A percentile compares a stretch with the other conserved stretches of the same genome.
Conservation (phyloP, 306 rosid genomes). For the Rosa multiflora region DNA sequence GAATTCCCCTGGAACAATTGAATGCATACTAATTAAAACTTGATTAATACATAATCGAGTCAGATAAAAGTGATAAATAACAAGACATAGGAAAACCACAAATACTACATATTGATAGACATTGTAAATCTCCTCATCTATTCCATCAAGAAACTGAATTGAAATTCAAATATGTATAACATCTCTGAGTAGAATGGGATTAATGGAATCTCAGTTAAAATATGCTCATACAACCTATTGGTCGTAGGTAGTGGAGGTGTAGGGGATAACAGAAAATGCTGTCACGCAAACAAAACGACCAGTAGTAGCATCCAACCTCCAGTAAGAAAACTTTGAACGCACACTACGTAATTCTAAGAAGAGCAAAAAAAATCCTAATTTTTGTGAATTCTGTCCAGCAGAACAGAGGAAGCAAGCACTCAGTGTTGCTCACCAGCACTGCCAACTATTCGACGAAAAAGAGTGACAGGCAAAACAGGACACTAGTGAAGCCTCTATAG, state of each 20-base stretch:
- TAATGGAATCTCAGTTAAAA: background rate
- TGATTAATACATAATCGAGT: background rate
- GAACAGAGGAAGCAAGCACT: background rate
- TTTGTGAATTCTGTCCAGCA: background rate
- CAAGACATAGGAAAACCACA: background rate
- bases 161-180: background rate
- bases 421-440: background rate
- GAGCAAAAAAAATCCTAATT: background rate
- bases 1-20: conserved; percentile 79
- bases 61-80: conserved; percentile 16
- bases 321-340: background rate
- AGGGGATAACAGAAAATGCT: background rate
- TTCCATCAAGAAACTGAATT: background rate
- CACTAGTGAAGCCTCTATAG: background rate
- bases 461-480: background rate
- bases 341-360: background rate
- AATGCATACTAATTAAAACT: conserved; percentile 20
- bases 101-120: background rate
- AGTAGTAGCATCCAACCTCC: background rate
- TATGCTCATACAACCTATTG: background rate
- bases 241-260: background rate
- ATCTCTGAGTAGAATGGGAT: background rate
- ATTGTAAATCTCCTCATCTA: background rate
- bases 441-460: background rate
- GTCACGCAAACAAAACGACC: background rate